Conservation (phyloP, 176 grass and related monocot species). For the Musa schizocarpa region DNA sequence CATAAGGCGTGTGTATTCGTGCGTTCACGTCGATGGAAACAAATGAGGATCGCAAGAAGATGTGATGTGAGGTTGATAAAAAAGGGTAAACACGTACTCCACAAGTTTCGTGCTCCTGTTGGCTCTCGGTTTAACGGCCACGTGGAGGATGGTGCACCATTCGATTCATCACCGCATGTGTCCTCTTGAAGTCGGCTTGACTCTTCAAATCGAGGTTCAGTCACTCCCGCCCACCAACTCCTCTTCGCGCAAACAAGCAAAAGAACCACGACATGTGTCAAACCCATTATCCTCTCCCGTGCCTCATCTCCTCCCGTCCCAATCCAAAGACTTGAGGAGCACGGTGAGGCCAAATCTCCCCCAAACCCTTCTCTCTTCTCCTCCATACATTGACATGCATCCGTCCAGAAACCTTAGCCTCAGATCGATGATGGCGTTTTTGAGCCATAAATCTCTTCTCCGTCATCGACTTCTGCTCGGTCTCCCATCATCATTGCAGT, state of each 20-base stretch:
- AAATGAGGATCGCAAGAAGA: no score
- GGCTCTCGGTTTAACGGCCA: no score
- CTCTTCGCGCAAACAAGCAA: not conserved
- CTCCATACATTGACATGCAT: slow-evolving; percentile 23
- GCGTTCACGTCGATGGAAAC: no score
- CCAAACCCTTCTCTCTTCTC: slow-evolving; percentile 17
- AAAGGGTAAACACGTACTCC: no score
- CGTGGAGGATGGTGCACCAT: no score
- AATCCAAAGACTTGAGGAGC: not conserved
- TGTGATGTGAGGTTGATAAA: no score
- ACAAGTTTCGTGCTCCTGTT: no score
- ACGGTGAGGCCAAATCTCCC: slow-evolving; percentile 34
- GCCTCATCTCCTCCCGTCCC: not conserved
- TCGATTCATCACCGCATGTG: no score
- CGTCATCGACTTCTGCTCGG: not conserved
- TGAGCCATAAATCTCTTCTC: slow-evolving; percentile 13
- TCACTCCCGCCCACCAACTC: not conserved
- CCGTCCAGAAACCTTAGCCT: slow-evolving; percentile 11
- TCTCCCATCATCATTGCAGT: not conserved
- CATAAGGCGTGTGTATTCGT: no score
- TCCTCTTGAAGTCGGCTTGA: not conserved
- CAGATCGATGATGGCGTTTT: slow-evolving; percentile 7
- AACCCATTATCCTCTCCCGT: no score
- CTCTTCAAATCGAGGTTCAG: not conserved
- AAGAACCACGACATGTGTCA: not conserved